Evolutionary conservation across 805 yeast genomes (phyloP), one percentile per base, ranked within the genome.

Genomic region (Metschnikowia santaceciliae): DNA sequence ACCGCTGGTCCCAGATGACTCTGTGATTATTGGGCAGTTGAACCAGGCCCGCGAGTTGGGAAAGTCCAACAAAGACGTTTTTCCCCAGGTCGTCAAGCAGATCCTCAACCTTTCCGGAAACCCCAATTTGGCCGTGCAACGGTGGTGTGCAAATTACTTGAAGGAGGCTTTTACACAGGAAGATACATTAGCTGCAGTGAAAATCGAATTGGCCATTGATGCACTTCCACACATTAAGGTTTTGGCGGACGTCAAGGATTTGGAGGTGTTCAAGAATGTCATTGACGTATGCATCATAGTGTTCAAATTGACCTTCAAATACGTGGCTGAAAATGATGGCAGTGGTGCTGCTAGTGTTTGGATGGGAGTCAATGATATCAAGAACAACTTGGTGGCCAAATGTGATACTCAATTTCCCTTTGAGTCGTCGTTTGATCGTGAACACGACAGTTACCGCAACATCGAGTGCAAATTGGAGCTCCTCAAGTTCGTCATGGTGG

Each of bases 401-500:
- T 88, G 89, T 82, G 79, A 76, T 20, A 64, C 81, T 3, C 69
- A 62, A 3, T 82, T 74, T 57, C 90, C 89, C 3, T 72, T 82
- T 49, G 65, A 69, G 19, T 67, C 75, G 14, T 67, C 74, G 17
- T 81, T 75, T 48, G 71, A 74, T 50, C 70, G 68, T 20, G 88
- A 80, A 53, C 72, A 74, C 35, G 83, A 80, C 57, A 58, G 67
- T 32, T 61, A 71, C 34, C 76, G 83, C 63, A 77, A 82, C 43
- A 66, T 82, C 36, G 82, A 86, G 13, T 71, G 83, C 43, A 82
- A 80, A 64, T 69, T 87, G n/a, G 84, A 91, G 30, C 73, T 86
- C n/a, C 71, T 85, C 47, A 88, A 86, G 66, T 82, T 91, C 52
- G 79, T 89, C 10, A 81, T 67, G 50, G 58, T 69, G 5, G 73